Conservation (phyloP, 306 rosid genomes). For the Cucumis hystrix region DNA sequence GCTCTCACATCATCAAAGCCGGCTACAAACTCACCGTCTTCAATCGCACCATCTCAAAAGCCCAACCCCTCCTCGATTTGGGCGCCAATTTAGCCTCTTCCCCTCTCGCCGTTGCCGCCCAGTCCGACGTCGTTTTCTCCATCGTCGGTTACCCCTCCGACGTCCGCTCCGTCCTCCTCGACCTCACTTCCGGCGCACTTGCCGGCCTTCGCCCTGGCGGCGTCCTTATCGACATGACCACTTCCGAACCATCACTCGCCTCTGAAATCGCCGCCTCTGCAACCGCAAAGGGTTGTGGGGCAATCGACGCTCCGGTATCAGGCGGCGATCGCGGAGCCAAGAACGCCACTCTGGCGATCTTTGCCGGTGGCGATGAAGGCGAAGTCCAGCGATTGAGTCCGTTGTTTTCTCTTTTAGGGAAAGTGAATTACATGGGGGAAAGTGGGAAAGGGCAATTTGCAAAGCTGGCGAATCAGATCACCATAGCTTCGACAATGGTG, state of each 20-base stretch:
- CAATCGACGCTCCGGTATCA: conserved; percentile 80
- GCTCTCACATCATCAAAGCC: conserved; percentile 65
- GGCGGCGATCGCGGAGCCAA: conserved; percentile 87
- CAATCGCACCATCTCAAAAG: conserved; percentile 82
- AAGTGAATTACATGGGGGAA: conserved; percentile 74
- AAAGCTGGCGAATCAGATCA: conserved; percentile 70
- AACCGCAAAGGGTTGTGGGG: conserved; percentile 26
- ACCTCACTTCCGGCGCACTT: conserved; percentile 61
- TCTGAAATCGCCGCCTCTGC: conserved; percentile 50
- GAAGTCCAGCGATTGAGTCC: conserved; percentile 23
- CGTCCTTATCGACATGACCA: conserved; percentile 85
- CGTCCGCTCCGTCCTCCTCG: conserved; percentile 72
- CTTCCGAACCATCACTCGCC: conserved; percentile 91
- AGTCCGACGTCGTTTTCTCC: conserved; percentile 75
- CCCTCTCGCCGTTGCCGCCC: conserved; percentile 53
- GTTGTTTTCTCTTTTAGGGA: conserved; percentile 42
- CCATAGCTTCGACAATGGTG: conserved; percentile 69
- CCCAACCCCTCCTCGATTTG: conserved; percentile 62
- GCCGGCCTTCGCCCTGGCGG: conserved; percentile 67
- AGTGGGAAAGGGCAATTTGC: conserved; percentile 88
- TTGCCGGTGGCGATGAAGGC: conserved; percentile 58
- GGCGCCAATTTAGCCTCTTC: conserved; percentile 58
- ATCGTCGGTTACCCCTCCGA: conserved; percentile 94
- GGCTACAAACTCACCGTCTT: conserved; percentile 82
- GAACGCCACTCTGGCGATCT: conserved; percentile 57